phyloP scores from a whole-genome alignment of 2,329 filamentous ascomycete genomes.

The Hypoxylon sp. region DNA sequence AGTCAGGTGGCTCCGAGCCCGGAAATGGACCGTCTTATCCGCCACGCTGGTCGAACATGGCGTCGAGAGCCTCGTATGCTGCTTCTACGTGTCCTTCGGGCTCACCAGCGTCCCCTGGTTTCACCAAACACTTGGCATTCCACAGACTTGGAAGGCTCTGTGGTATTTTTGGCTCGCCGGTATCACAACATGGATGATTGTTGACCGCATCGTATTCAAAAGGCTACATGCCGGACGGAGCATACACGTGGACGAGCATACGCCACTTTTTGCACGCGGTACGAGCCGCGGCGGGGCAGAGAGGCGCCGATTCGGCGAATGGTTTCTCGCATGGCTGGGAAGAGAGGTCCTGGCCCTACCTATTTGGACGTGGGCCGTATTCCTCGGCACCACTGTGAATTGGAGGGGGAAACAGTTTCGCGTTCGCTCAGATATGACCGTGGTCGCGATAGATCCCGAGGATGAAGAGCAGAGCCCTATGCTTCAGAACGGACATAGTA shows the following conservation, averaged over 20 bases:
- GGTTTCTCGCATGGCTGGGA: constrained; percentile 86
- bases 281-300: constrained; percentile 57
- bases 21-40: constrained; percentile 91
- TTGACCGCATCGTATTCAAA: constrained; percentile 81
- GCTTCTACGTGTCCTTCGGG: constrained; percentile 82
- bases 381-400: constrained; percentile 86
- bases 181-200: constrained; percentile 76
- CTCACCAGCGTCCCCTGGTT: constrained; percentile 79
- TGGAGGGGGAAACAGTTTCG: constrained; percentile 89
- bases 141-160: constrained; percentile 77
- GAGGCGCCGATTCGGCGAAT: constrained; percentile 73
- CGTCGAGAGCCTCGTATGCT: constrained; percentile 89
- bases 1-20: constrained; percentile 89
- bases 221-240: constrained; percentile 80
- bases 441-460: constrained; percentile 61
- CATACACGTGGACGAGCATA: constrained; percentile 77
- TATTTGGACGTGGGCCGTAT: constrained; percentile 90
- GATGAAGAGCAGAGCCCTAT: constrained; percentile 17
- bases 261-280: constrained; percentile 78
- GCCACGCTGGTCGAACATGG: constrained; percentile 94
- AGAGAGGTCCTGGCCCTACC: constrained; percentile 86
- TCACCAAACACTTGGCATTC: constrained; percentile 63
- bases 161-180: constrained; percentile 73
- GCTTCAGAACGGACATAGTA: constrained; percentile 24
- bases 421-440: constrained; percentile 87